A percentile compares a stretch with the other conserved stretches of the same genome.
Evolutionary conservation across 176 grass and related monocot species (phyloP).

Genomic region (Stipa capillata): DNA sequence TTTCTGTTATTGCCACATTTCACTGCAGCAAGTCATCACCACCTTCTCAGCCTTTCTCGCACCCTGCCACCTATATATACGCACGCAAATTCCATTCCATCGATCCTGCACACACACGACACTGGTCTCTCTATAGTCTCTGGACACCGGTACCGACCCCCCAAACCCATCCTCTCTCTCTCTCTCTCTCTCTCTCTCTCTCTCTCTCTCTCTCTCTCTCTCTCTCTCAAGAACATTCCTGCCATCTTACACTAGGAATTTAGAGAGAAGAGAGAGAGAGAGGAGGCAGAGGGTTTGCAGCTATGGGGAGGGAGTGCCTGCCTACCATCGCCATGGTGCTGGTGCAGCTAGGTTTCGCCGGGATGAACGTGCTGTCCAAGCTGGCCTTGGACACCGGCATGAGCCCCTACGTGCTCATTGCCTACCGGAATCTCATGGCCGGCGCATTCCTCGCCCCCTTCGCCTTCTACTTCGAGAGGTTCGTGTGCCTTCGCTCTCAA

Average conservation of each 20-base stretch:
- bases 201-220: too few species aligned
- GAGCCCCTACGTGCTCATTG: constrained; percentile 84
- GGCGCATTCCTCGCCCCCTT: constrained; percentile 53
- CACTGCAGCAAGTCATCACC: constrained; percentile 35
- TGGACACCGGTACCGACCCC: too few species aligned
- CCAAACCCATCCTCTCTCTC: neutral
- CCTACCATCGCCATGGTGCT: constrained; percentile 65
- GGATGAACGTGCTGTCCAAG: constrained; percentile 74
- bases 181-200: constrained; percentile 2
- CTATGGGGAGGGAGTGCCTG: constrained; percentile 38
- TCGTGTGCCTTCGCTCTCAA: neutral
- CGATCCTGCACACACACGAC: neutral
- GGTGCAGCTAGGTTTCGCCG: constrained; percentile 72
- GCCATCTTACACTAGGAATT: neutral
- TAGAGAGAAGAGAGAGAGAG: neutral
- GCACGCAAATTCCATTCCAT: neutral
- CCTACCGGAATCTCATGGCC: constrained; percentile 91
- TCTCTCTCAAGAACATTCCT: neutral
- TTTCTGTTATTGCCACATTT: constrained; percentile 35
- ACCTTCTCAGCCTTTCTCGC: neutral
- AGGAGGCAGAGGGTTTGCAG: neutral
- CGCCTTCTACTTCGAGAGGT: constrained; percentile 68
- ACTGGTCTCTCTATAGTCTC: too few species aligned
- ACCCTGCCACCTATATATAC: constrained; percentile 14
- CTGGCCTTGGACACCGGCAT: constrained; percentile 74